These are phyloP conservation scores for Colletotrichum sansevieriae DNA, from an alignment of 2,329 filamentous ascomycete species.

Conservation along the genomic window DNA sequence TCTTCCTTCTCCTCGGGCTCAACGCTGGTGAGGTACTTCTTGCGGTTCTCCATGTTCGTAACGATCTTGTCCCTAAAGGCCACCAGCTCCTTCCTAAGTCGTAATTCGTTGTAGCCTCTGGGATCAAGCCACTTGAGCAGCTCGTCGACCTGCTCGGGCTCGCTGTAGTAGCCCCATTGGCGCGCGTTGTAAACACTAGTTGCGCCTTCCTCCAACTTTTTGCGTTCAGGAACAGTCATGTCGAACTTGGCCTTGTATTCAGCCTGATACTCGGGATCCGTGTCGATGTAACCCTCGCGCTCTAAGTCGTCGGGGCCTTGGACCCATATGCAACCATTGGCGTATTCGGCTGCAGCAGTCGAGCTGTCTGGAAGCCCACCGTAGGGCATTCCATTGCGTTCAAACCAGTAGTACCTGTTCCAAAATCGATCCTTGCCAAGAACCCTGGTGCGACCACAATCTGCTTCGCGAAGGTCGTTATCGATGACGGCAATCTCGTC, in stretches of 20 bases:
- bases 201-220: conserved; percentile 84
- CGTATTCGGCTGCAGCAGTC: conserved; percentile 87
- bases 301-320: conserved; percentile 95
- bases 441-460: conserved; percentile 89
- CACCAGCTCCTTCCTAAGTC: conserved; percentile 87
- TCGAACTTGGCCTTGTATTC: conserved; percentile 83
- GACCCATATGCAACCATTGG: conserved; percentile 95
- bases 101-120: conserved; percentile 86
- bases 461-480: conserved; percentile 92
- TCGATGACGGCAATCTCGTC: conserved; percentile 87
- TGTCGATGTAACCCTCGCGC: conserved; percentile 86
- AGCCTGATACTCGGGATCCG: conserved; percentile 76
- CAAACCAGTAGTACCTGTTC: conserved; percentile 99
- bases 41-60: conserved; percentile 84
- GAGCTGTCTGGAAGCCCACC: conserved; percentile 89
- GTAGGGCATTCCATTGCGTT: conserved; percentile 98
- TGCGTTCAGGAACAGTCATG: conserved; percentile 87
- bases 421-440: conserved; percentile 96
- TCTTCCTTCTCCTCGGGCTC: conserved; percentile 54
- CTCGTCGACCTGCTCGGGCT: conserved; percentile 80
- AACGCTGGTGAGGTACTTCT: conserved; percentile 73
- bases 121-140: conserved; percentile 91
- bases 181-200: conserved; percentile 81
- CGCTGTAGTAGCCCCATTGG: conserved; percentile 94
- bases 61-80: conserved; percentile 81